Base-by-base conservation (phyloP, 192 early-diverging fungal genomes). In the Linnemannia elongata region DNA sequence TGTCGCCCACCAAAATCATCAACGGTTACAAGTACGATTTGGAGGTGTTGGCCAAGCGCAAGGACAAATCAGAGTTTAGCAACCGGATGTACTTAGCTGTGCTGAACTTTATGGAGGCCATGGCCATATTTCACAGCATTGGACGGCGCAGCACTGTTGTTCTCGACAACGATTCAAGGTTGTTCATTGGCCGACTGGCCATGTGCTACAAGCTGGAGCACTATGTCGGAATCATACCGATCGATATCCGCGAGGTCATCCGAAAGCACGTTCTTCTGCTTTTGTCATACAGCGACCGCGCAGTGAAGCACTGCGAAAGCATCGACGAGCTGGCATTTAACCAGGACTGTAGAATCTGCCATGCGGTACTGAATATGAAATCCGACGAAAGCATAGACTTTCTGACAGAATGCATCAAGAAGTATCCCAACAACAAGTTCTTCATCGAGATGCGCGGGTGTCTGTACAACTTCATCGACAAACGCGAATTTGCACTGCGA, bases 381-480 rank as follows among this genome's bases (percentile, higher is more conserved):
- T 81, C 79, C 45, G 79, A 81, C 57, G 79, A 81, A 69, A 81
- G 35, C 79, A 81, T 81, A 0, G 79, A 81, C 79, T 81, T 81
- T 81, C 79, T 81, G 72, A 75, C 79, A 75, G 79, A 81, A 75
- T 81, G 79, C 72, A 81, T 81, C 79, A 81, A 81, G 79, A 81
- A 81, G 79, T 81, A 81, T 75, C 79, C 79, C 79, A 81, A 81
- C 79, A 81, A 81, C 79, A 81, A 45, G 73, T 74, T 81, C 79
- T 81, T 81, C 73, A 63, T 74, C 73, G 57, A 75, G 72, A 30
- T 81, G 52, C 79, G 79, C 45, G 79, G 79, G 60, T 81, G 79
- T 81, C 79, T 81, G 60, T 81, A 81, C 79, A 81, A 75, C 72
- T 81, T 81, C 79, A 81, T 81, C 79, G 0, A 74, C 41, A 81